Conservation (phyloP, 768 basidiomycete species). For the Tricholoma saponaceum region DNA sequence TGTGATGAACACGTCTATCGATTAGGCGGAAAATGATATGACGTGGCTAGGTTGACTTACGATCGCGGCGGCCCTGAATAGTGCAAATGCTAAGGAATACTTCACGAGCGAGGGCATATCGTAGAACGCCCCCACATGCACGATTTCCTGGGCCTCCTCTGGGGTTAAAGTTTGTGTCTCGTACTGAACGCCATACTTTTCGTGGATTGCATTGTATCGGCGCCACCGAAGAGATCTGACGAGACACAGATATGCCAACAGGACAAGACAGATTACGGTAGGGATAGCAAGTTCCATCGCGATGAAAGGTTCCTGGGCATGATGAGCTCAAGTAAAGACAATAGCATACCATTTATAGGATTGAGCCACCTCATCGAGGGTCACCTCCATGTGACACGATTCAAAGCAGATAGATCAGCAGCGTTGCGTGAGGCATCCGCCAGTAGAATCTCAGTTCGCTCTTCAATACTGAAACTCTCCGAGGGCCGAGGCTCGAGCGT, state of each 20-base stretch:
- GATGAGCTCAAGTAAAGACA: too few species aligned
- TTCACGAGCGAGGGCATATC: constrained; percentile 43
- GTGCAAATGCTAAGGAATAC: constrained; percentile 40
- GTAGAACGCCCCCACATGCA: constrained; percentile 28
- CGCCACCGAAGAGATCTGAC: constrained; percentile 39
- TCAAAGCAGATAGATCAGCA: too few species aligned
- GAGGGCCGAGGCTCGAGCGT: too few species aligned
- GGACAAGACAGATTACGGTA: not conserved
- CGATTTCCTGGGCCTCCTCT: constrained; percentile 42
- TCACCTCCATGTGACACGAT: too few species aligned
- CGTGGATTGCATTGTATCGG: constrained; percentile 38
- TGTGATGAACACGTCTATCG: not conserved
- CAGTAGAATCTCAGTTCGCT: too few species aligned
- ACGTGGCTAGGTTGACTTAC: constrained; percentile 23
- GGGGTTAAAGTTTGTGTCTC: constrained; percentile 31
- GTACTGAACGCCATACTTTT: constrained; percentile 32
- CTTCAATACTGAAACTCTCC: too few species aligned
- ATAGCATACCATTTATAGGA: not conserved
- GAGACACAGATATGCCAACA: constrained; percentile 21
- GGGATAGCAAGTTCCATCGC: not conserved
- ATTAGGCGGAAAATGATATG: not conserved
- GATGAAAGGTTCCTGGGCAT: not conserved
- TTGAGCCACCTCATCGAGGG: too few species aligned
- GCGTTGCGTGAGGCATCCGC: too few species aligned
- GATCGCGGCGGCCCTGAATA: constrained; percentile 51